Conservation (phyloP, 2,329 filamentous ascomycete species). For the Fusarium sp. region DNA sequence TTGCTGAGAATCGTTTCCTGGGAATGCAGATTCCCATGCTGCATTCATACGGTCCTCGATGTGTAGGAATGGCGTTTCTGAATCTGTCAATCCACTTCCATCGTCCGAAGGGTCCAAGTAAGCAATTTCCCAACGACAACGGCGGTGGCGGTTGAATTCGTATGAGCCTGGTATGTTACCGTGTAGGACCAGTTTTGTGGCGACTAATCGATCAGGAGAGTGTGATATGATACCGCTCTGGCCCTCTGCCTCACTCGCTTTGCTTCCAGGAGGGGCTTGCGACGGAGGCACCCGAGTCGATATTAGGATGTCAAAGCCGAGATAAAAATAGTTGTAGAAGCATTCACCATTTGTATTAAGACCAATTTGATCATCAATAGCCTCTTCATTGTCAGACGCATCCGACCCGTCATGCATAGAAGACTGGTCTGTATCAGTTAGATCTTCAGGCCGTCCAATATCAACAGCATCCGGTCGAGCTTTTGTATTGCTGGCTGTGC, state of each 20-base stretch:
- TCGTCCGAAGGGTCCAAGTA: slow-evolving; percentile 65
- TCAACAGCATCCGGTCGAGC: slow-evolving; percentile 61
- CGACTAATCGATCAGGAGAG: slow-evolving; percentile 77
- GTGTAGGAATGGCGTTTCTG: slow-evolving; percentile 82
- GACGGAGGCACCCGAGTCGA: slow-evolving; percentile 79
- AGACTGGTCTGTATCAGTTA: slow-evolving; percentile 80
- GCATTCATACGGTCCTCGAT: slow-evolving; percentile 77
- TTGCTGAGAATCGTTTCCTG: slow-evolving; percentile 64
- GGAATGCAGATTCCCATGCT: slow-evolving; percentile 77
- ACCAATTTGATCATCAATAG: slow-evolving; percentile 67
- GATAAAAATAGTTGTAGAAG: slow-evolving; percentile 98
- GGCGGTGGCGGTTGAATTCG: slow-evolving; percentile 93
- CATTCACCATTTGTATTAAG: slow-evolving; percentile 76
- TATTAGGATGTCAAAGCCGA: slow-evolving; percentile 94
- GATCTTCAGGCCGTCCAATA: slow-evolving; percentile 65
- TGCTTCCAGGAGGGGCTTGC: slow-evolving; percentile 65
- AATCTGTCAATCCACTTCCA: slow-evolving; percentile 67
- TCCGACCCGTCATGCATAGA: slow-evolving; percentile 79
- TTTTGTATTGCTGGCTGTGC: slow-evolving; percentile 65
- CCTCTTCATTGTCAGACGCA: slow-evolving; percentile 71
- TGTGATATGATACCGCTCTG: slow-evolving; percentile 56
- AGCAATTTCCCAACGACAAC: slow-evolving; percentile 85
- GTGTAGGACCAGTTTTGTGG: slow-evolving; percentile 92
- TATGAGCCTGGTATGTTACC: slow-evolving; percentile 96
- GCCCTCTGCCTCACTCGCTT: slow-evolving; percentile 39